phyloP scores from a whole-genome alignment of 257 asterid genomes.

The Jacaranda copaia region DNA sequence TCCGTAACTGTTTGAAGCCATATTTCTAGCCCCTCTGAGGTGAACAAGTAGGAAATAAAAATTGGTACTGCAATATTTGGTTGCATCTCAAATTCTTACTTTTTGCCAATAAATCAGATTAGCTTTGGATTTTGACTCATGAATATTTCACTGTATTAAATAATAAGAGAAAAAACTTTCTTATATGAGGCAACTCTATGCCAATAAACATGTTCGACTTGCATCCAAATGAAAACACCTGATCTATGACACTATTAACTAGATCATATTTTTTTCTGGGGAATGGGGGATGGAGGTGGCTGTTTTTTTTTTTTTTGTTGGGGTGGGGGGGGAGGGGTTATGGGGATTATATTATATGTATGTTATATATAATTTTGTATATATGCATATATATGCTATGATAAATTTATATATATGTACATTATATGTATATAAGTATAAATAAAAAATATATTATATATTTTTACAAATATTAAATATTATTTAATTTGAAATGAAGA shows the following conservation, averaged over 20 bases:
- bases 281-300: too few relatives aligned
- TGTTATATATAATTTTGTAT: too few relatives aligned
- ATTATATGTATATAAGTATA: too few relatives aligned
- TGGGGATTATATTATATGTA: too few relatives aligned
- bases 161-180: background rate
- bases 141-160: background rate
- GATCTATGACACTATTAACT: background rate
- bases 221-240: background rate
- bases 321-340: too few relatives aligned
- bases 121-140: background rate
- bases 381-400: too few relatives aligned
- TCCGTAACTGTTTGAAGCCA: conserved; percentile 10
- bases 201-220: conserved; percentile 1
- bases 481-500: too few relatives aligned
- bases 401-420: too few relatives aligned
- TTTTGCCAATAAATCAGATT: background rate
- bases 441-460: too few relatives aligned
- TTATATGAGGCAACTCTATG: background rate
- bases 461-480: too few relatives aligned
- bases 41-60: background rate
- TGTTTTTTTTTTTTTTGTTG: too few relatives aligned
- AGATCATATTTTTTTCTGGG: background rate
- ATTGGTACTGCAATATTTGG: background rate
- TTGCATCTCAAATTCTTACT: background rate
- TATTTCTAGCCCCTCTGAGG: conserved; percentile 9